Evolutionary conservation across 2,329 filamentous ascomycete species (phyloP).

Genomic region (Pseudogymnoascus sp.): DNA sequence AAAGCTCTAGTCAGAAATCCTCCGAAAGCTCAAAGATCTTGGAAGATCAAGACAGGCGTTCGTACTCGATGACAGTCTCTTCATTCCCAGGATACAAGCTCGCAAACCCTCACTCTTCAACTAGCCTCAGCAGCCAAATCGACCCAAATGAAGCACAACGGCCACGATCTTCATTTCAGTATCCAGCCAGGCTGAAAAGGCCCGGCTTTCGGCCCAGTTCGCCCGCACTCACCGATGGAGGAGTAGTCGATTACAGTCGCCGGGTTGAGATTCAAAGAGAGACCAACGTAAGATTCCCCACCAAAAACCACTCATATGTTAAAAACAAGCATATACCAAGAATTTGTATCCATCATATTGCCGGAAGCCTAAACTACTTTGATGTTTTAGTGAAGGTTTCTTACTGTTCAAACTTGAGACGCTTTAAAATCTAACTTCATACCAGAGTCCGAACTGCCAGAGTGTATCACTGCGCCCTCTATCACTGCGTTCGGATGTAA

Average conservation of each 20-base stretch:
- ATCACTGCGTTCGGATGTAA: conserved; percentile 21
- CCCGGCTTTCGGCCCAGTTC: conserved; percentile 35
- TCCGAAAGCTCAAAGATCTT: conserved; percentile 34
- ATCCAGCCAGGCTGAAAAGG: conserved; percentile 48
- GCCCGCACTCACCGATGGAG: conserved; percentile 27
- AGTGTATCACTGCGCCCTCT: conserved; percentile 12
- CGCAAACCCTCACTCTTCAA: conserved; percentile 40
- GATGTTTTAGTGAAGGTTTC: not conserved
- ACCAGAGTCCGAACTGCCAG: not conserved
- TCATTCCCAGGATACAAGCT: conserved; percentile 36
- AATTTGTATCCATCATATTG: not conserved
- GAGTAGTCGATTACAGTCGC: conserved; percentile 25
- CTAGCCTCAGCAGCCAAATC: conserved; percentile 39
- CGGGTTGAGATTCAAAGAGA: conserved; percentile 26
- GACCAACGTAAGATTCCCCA: not conserved
- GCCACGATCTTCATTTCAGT: conserved; percentile 51
- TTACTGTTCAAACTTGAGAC: not conserved
- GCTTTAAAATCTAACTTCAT: not conserved
- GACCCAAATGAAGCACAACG: conserved; percentile 38
- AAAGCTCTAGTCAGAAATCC: conserved; percentile 41
- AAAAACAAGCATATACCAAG: not conserved
- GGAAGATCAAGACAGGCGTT: conserved; percentile 39
- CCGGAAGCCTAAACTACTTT: not conserved
- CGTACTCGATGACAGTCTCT: conserved; percentile 46
- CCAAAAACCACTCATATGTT: not conserved